Evolutionary conservation across 2,329 filamentous ascomycete genomes (phyloP).

Genomic region (Nakataea oryzae): DNA sequence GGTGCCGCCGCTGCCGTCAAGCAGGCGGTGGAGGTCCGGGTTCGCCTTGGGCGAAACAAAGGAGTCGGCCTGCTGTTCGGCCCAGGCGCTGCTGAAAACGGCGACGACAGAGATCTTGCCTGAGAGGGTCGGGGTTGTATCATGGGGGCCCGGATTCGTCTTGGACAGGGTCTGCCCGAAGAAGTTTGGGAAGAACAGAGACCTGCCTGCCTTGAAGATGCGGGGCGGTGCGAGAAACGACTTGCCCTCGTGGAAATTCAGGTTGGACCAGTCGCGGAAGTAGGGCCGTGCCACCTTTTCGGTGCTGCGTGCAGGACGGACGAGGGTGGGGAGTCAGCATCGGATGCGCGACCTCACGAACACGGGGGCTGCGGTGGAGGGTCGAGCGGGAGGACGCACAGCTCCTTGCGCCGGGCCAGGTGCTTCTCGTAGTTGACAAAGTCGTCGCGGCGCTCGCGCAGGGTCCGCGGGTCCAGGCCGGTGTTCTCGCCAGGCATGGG

Average conservation of each 20-base stretch:
- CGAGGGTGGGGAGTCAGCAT: conserved; percentile 2
- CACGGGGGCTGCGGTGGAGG: neutral
- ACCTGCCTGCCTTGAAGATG: conserved; percentile 72
- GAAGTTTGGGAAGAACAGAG: conserved; percentile 91
- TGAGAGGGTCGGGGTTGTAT: conserved; percentile 67
- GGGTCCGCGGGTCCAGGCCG: conserved; percentile 58
- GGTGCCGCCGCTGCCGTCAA: conserved; percentile 40
- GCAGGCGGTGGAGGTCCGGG: conserved; percentile 52
- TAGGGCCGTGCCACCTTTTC: conserved; percentile 76
- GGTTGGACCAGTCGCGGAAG: conserved; percentile 89
- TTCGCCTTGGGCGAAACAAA: conserved; percentile 61
- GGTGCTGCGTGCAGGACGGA: conserved; percentile 37
- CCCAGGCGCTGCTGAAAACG: conserved; percentile 79
- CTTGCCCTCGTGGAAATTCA: conserved; percentile 77
- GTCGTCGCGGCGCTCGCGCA: conserved; percentile 63
- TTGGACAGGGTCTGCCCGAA: conserved; percentile 66
- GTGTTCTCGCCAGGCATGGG: conserved; percentile 74
- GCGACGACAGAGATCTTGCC: conserved; percentile 70
- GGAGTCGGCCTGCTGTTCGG: conserved; percentile 64
- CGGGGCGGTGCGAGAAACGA: conserved; percentile 77
- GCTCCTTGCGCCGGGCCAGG: conserved; percentile 59
- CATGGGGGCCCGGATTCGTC: conserved; percentile 32
- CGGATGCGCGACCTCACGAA: neutral
- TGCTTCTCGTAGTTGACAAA: conserved; percentile 83
- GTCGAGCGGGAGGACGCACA: conserved; percentile 40